Conservation (phyloP, 441 rosid species). For the Euphorbia celastroides region DNA sequence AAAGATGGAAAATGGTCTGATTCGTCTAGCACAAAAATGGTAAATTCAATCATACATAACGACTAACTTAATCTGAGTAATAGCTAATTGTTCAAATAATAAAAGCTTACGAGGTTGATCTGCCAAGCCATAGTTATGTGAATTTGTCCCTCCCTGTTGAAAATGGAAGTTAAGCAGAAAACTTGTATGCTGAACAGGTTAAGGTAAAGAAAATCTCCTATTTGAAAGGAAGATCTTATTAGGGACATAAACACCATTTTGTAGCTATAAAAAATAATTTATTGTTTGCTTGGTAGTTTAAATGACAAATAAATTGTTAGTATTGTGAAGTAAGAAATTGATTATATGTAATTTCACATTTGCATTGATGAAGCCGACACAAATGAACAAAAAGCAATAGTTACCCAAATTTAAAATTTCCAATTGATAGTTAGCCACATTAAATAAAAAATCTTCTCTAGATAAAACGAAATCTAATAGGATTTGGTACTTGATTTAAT, state of each 20-base stretch:
- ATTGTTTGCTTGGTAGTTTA: neutral
- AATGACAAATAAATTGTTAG: neutral
- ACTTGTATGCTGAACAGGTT: neutral
- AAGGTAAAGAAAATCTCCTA: no score
- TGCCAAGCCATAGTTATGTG: neutral
- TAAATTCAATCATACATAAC: neutral
- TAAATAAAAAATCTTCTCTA: neutral
- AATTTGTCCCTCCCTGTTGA: conserved; percentile 13
- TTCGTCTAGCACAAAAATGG: conserved; percentile 3
- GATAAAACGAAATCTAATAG: neutral
- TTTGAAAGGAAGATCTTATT: neutral
- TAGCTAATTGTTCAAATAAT: neutral
- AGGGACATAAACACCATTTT: neutral
- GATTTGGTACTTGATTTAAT: neutral
- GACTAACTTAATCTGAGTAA: neutral
- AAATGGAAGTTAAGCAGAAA: neutral
- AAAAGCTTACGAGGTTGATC: neutral
- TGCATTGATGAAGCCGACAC: neutral
- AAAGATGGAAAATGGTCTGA: conserved; percentile 5
- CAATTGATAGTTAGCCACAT: neutral
- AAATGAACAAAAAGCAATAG: neutral
- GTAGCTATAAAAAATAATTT: neutral
- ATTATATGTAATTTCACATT: neutral
- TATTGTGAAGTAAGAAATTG: neutral
- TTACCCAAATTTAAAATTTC: neutral